A percentile compares a stretch with the other conserved stretches of the same genome.
These are phyloP conservation scores for Microsporum audouinii DNA, from an alignment of 2,329 filamentous ascomycete species.

Conservation along the genomic window DNA sequence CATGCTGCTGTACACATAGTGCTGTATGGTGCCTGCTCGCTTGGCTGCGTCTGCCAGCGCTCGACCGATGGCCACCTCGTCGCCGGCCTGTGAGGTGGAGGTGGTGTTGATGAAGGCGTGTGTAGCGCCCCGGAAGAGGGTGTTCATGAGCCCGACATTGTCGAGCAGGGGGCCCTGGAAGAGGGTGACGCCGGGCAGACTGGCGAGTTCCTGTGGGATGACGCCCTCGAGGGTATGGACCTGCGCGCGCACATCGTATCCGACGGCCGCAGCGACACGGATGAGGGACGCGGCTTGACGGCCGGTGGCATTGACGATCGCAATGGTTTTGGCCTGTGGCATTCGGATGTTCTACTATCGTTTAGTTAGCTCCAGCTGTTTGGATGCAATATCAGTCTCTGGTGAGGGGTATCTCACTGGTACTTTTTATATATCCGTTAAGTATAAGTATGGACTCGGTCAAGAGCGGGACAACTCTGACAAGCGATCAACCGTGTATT, in stretches of 20 bases:
- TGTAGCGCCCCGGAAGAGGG: constrained; percentile 72
- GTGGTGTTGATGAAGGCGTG: constrained; percentile 97
- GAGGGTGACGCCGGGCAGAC: constrained; percentile 69
- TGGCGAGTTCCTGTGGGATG: constrained; percentile 74
- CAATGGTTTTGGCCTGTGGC: constrained; percentile 57
- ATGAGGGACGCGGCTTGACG: constrained; percentile 93
- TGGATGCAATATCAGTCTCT: neutral
- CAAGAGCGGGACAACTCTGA: neutral
- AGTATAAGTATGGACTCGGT: neutral
- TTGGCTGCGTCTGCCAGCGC: constrained; percentile 83
- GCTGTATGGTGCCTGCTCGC: constrained; percentile 61
- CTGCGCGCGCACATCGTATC: constrained; percentile 86
- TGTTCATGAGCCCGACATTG: constrained; percentile 59
- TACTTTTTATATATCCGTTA: too few relatives aligned
- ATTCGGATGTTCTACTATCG: constrained; percentile 20
- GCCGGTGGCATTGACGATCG: constrained; percentile 90
- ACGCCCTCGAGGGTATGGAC: constrained; percentile 76
- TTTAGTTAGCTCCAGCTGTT: too few relatives aligned
- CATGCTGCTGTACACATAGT: constrained; percentile 96
- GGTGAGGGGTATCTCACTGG: too few relatives aligned
- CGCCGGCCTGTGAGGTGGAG: constrained; percentile 79
- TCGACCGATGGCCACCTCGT: constrained; percentile 81
- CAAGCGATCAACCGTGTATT: neutral
- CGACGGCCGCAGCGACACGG: constrained; percentile 82
- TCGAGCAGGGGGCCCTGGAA: constrained; percentile 56